These are phyloP conservation scores for Paraleonurus japonicus DNA, from an alignment of 257 asterid species.

Conservation along the genomic window DNA sequence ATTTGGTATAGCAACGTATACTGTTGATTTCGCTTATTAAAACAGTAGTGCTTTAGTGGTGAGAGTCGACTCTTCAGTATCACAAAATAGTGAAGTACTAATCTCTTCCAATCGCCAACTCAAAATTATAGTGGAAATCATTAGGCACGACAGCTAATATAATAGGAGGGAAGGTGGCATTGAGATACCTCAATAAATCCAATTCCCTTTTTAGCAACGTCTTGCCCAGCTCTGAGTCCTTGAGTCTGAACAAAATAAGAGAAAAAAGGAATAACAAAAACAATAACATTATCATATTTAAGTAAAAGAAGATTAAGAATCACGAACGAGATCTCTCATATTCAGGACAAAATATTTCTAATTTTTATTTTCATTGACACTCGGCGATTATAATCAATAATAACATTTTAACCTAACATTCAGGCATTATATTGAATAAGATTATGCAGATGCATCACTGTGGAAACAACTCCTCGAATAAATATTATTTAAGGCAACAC, in stretches of 20 bases:
- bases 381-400: background rate
- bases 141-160: conserved; percentile 1
- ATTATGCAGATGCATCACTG: background rate
- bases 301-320: background rate
- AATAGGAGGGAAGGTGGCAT: background rate
- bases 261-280: background rate
- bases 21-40: background rate
- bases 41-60: background rate
- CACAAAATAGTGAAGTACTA: background rate
- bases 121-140: conserved; percentile 12
- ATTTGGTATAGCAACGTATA: background rate
- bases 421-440: background rate
- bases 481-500: background rate
- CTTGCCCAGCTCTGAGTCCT: conserved; percentile 72
- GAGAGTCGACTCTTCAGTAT: background rate
- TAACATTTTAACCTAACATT: background rate
- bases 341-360: background rate
- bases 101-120: background rate
- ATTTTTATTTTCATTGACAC: background rate
- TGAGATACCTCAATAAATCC: conserved; percentile 67
- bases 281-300: background rate
- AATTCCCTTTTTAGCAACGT: conserved; percentile 54
- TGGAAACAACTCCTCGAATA: background rate
- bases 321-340: background rate
- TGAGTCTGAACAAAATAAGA: conserved; percentile 54